These are phyloP conservation scores for Ganoderma multipileum DNA, from an alignment of 1,284 basidiomycete species.

Conservation along the genomic window DNA sequence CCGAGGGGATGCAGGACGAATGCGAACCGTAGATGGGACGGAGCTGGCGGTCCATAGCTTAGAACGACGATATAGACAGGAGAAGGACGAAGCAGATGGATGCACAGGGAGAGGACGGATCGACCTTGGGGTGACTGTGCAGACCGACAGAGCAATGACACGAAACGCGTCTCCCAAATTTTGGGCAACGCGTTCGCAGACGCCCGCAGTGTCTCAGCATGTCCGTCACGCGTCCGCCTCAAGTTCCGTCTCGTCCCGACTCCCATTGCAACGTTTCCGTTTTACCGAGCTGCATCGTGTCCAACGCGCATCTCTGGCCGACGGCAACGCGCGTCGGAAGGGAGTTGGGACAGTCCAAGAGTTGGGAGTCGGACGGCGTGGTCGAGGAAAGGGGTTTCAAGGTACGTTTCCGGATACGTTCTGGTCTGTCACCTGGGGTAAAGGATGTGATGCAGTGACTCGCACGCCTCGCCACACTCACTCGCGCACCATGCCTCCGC, in stretches of 20 bases:
- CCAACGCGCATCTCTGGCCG: slow-evolving; percentile 4
- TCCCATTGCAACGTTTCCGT: slow-evolving; percentile 11
- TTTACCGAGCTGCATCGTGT: slow-evolving; percentile 12
- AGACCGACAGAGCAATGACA: slow-evolving; percentile 26
- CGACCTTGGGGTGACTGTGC: slow-evolving; percentile 17
- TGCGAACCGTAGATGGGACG: slow-evolving; percentile 78
- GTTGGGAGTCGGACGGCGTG: not conserved
- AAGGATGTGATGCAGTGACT: slow-evolving; percentile 4
- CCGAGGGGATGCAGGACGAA: slow-evolving; percentile 6
- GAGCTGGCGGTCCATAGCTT: slow-evolving; percentile 76
- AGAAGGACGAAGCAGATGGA: slow-evolving; percentile 15
- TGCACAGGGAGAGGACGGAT: slow-evolving; percentile 6
- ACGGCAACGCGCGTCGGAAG: slow-evolving; percentile 11
- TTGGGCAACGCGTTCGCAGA: slow-evolving; percentile 29
- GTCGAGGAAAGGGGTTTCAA: not conserved
- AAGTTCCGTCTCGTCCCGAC: slow-evolving; percentile 31
- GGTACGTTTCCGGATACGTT: not conserved
- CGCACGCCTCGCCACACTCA: not conserved
- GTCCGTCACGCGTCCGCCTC: slow-evolving; percentile 27
- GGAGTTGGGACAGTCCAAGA: not conserved
- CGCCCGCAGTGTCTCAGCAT: slow-evolving; percentile 26
- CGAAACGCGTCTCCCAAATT: slow-evolving; percentile 28
- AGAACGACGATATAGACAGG: slow-evolving; percentile 36
- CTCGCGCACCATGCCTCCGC: slow-evolving; percentile 31
- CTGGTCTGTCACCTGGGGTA: not conserved